phyloP scores from a whole-genome alignment of 208 protist species.

The Wallacemonas sp. region DNA sequence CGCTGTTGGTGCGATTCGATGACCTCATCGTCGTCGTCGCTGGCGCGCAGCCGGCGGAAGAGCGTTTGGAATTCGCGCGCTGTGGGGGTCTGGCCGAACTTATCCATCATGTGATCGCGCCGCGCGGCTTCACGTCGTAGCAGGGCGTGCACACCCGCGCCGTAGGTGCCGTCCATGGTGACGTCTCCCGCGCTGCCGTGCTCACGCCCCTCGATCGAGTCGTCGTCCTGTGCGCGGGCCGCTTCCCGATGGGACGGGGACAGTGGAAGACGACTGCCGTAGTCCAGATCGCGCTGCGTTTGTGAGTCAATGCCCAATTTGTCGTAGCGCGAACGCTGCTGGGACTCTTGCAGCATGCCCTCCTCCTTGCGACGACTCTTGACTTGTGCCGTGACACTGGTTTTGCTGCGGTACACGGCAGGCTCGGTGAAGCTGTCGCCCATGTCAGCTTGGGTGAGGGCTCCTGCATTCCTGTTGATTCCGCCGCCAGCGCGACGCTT shows the following conservation, averaged over 20 bases:
- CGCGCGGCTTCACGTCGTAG: constrained; percentile 73
- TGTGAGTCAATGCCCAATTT: constrained; percentile 34
- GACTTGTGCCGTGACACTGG: constrained; percentile 47
- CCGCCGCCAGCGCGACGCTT: constrained; percentile 37
- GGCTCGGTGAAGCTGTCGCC: constrained; percentile 82
- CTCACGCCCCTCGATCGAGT: constrained; percentile 10
- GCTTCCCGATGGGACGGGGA: constrained; percentile 33
- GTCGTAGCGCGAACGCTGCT: constrained; percentile 30
- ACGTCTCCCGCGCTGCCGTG: neutral
- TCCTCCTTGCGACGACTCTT: constrained; percentile 51
- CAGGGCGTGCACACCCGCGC: constrained; percentile 34
- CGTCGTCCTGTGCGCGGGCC: constrained; percentile 42
- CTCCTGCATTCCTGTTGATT: constrained; percentile 60
- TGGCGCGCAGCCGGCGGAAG: constrained; percentile 49
- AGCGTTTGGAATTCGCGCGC: constrained; percentile 71
- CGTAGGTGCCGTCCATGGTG: constrained; percentile 25
- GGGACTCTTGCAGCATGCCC: constrained; percentile 41
- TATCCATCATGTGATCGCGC: constrained; percentile 72
- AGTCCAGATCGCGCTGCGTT: constrained; percentile 40
- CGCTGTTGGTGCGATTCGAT: constrained; percentile 63
- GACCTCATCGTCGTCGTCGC: constrained; percentile 55
- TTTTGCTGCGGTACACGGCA: constrained; percentile 65
- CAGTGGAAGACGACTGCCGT: constrained; percentile 28
- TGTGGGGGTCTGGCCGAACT: constrained; percentile 72
- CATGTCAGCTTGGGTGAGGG: constrained; percentile 41